Evolutionary conservation across 2,329 filamentous ascomycete genomes (phyloP), one percentile per base, ranked within the genome.

Genomic region (Laburnicola sp.): DNA sequence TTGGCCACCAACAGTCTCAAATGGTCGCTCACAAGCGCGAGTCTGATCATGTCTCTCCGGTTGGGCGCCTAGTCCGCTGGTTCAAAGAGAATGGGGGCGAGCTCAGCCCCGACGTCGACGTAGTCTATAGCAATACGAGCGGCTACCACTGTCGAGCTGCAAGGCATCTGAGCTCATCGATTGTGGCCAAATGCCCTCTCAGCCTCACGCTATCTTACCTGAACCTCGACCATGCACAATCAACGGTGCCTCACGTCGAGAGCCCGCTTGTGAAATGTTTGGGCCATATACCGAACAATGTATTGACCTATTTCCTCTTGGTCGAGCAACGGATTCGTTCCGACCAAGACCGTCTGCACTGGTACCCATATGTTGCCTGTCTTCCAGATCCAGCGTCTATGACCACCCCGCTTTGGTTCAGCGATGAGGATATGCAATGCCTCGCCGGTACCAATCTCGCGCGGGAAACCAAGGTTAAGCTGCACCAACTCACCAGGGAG

Each of bases 371-470:
- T 51, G 67, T 75, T 43, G 55, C 57, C 21, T 67, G 65, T 40
- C 59, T 75, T 39, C 73, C 73, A 8, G 54, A 25, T 8, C 52
- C 61, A 9, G 58, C 66, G 22, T 55, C 53, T 11, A 63, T 75
- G 64, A 66, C 59, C n/a, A 74, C 72, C 9, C 69, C 72, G 11
- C 51, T 74, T 6, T 75, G 66, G 65, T 74, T 74, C 44, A 48
- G 64, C 23, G 59, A 69, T 3, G 60, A 69, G 21, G 73, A 75
- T 45, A 47, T 65, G 45, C 49, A 58, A 21, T 73, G 64, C 59
- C 62, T 75, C 22, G 54, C 59, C 4, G 72, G 69, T 8, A 75
- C 72, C 27, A 70, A 70, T 48, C 47, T 75, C 11, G 54, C 56
- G 7, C 54, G 60, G 41, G 68, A 66, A 30, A 59, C 59, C 32